These are phyloP conservation scores for Neoascochyta sp. DNA, from an alignment of 2,329 filamentous ascomycete genomes.

Conservation along the genomic window DNA sequence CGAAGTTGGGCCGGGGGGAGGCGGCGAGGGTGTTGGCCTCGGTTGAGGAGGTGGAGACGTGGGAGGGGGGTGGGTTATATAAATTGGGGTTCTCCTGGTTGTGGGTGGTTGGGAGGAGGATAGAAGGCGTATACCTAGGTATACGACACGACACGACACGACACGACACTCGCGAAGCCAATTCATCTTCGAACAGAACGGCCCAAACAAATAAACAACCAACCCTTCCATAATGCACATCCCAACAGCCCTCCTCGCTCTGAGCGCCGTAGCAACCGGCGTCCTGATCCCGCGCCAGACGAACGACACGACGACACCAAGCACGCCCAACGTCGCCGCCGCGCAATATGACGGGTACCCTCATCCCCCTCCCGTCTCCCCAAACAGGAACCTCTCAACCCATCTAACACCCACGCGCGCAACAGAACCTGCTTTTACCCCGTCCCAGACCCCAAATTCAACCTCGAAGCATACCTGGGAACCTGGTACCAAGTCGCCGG, in stretches of 20 bases:
- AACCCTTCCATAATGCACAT: slow-evolving; percentile 23
- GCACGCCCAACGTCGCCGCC: slow-evolving; percentile 14
- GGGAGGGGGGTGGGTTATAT: no score
- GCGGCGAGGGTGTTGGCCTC: no score
- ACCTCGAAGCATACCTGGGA: slow-evolving; percentile 24
- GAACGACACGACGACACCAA: slow-evolving; percentile 8
- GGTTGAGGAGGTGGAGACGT: no score
- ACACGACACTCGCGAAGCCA: no score
- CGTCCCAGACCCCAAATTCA: slow-evolving; percentile 21
- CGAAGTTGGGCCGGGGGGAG: no score
- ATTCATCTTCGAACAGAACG: no score
- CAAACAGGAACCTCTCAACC: neutral
- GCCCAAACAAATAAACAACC: no score
- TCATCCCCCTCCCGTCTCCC: neutral
- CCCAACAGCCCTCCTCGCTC: slow-evolving; percentile 11
- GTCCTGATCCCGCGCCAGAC: slow-evolving; percentile 11
- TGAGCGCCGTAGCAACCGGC: slow-evolving; percentile 16
- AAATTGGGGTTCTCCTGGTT: no score
- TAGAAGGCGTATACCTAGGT: no score
- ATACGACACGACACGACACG: no score
- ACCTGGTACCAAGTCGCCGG: slow-evolving; percentile 33
- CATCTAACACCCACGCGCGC: no score
- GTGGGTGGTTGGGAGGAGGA: no score
- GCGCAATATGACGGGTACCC: slow-evolving; percentile 22
- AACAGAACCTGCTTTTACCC: slow-evolving; percentile 28